A percentile compares a stretch with the other conserved stretches of the same genome.
These are phyloP conservation scores for Atractiella rhizophila DNA, from an alignment of 768 basidiomycete genomes.

Conservation along the genomic window DNA sequence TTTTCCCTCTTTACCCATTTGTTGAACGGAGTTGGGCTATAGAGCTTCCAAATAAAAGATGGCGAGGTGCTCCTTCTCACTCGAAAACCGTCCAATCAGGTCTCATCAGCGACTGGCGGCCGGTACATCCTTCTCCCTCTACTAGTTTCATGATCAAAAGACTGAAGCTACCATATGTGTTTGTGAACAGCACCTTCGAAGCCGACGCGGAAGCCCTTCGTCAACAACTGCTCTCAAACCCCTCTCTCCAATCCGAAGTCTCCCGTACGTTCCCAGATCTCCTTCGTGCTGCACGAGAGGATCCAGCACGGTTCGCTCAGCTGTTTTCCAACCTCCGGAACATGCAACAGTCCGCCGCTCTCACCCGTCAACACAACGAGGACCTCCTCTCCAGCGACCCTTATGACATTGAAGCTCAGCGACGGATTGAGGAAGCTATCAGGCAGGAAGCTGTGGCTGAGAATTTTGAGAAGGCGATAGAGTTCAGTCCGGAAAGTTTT, in stretches of 20 bases:
- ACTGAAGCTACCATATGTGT: neutral
- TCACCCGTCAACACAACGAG: conserved; percentile 21
- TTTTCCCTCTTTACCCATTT: neutral
- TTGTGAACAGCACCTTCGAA: conserved; percentile 25
- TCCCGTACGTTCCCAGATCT: conserved; percentile 60
- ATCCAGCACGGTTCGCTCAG: conserved; percentile 50
- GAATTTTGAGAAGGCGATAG: conserved; percentile 69
- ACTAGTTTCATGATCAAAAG: neutral
- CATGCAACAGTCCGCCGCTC: conserved; percentile 14
- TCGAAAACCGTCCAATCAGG: conserved; percentile 25
- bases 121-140: neutral
- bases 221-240: conserved; percentile 62
- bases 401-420: conserved; percentile 73
- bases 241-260: conserved; percentile 46
- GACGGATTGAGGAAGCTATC: conserved; percentile 78
- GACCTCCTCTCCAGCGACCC: conserved; percentile 63
- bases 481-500: conserved; percentile 51
- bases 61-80: conserved; percentile 43
- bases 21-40: neutral
- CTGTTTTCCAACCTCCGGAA: conserved; percentile 30
- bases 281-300: conserved; percentile 38
- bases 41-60: conserved; percentile 35
- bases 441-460: conserved; percentile 66
- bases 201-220: conserved; percentile 68
- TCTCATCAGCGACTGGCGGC: neutral